phyloP scores from a whole-genome alignment of 441 rosid species.

The Biscutella laevigata region DNA sequence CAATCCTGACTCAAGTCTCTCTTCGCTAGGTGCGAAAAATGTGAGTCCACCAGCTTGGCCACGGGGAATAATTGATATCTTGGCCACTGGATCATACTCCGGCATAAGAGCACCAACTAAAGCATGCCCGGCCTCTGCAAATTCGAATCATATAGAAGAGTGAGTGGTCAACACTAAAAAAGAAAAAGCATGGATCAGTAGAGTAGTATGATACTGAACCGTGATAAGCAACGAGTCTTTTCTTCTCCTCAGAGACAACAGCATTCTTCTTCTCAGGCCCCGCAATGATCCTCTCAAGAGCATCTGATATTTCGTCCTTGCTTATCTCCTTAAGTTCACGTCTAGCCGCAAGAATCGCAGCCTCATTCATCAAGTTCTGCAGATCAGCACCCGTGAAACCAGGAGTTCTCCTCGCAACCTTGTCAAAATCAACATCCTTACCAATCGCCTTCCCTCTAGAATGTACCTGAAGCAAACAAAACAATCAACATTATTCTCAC shows the following conservation, averaged over 20 bases:
- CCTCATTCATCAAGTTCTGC: slow-evolving; percentile 94
- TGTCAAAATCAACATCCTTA: slow-evolving; percentile 79
- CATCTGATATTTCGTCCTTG: slow-evolving; percentile 93
- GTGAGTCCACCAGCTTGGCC: slow-evolving; percentile 97
- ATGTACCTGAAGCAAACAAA: slow-evolving; percentile 47
- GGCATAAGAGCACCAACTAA: slow-evolving; percentile 93
- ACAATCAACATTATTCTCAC: neutral
- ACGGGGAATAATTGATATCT: slow-evolving; percentile 92
- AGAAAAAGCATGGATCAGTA: neutral
- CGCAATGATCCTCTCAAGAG: slow-evolving; percentile 90
- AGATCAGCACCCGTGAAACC: slow-evolving; percentile 95
- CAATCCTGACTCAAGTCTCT: slow-evolving; percentile 87
- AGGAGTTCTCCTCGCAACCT: slow-evolving; percentile 82
- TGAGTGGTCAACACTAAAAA: neutral
- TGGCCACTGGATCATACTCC: slow-evolving; percentile 87
- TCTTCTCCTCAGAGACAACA: slow-evolving; percentile 85
- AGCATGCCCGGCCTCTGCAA: slow-evolving; percentile 93
- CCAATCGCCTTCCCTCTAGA: slow-evolving; percentile 86
- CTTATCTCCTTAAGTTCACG: slow-evolving; percentile 93
- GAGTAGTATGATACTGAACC: slow-evolving; percentile 33
- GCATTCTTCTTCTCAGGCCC: slow-evolving; percentile 97
- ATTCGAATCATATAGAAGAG: neutral
- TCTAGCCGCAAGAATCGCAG: slow-evolving; percentile 90
- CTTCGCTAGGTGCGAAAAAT: slow-evolving; percentile 90
- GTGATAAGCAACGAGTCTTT: slow-evolving; percentile 79